These are phyloP conservation scores for Colletotrichum euphorbiae DNA, from an alignment of 2,329 filamentous ascomycete genomes.

Conservation along the genomic window DNA sequence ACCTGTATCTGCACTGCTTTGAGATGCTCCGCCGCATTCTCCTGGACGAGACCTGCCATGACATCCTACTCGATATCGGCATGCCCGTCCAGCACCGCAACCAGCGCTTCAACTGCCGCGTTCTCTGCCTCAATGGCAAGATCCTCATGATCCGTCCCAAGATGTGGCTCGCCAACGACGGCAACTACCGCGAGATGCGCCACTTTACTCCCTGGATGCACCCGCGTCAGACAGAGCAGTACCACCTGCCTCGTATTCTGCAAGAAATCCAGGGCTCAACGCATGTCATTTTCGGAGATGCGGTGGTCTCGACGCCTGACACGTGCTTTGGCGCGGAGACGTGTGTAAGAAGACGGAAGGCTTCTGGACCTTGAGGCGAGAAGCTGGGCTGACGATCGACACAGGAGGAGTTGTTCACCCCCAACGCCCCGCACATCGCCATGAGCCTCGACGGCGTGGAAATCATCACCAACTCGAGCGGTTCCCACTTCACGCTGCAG, in stretches of 20 bases:
- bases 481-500: slow-evolving; percentile 69
- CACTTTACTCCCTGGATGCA: slow-evolving; percentile 74
- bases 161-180: slow-evolving; percentile 76
- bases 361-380: too few relatives aligned
- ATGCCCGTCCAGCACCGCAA: slow-evolving; percentile 69
- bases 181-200: slow-evolving; percentile 69
- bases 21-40: slow-evolving; percentile 73
- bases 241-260: slow-evolving; percentile 70
- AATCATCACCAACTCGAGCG: slow-evolving; percentile 77
- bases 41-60: slow-evolving; percentile 67
- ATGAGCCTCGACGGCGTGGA: slow-evolving; percentile 68
- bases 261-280: slow-evolving; percentile 60
- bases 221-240: slow-evolving; percentile 70
- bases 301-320: slow-evolving; percentile 69
- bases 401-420: slow-evolving; percentile 71
- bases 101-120: slow-evolving; percentile 52
- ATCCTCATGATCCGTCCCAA: slow-evolving; percentile 80
- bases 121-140: slow-evolving; percentile 67
- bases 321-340: slow-evolving; percentile 69
- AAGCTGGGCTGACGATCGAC: not conserved
- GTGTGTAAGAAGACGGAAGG: slow-evolving; percentile 56
- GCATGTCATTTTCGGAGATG: slow-evolving; percentile 75
- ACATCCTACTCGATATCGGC: slow-evolving; percentile 74
- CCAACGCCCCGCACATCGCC: slow-evolving; percentile 51
- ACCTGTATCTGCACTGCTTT: slow-evolving; percentile 69